Evolutionary conservation across 2,329 filamentous ascomycete genomes (phyloP).

Genomic region (Paraphaeosphaeria sporulosa): DNA sequence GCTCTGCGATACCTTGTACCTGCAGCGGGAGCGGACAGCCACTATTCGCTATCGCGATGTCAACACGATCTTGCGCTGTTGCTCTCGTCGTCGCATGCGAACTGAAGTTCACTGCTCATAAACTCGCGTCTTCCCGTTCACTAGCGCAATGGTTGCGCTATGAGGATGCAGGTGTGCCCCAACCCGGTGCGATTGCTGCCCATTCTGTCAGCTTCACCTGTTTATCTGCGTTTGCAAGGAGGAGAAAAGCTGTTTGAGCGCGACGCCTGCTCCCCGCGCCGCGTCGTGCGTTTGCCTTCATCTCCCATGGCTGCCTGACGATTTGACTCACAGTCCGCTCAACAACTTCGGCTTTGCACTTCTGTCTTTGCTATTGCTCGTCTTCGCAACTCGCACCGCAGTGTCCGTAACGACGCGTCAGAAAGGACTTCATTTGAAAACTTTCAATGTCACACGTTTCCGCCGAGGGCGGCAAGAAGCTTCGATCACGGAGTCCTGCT

Average conservation of each 20-base stretch:
- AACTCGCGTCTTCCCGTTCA: not conserved
- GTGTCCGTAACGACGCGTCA: not conserved
- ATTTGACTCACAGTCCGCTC: not conserved
- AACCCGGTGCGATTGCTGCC: not conserved
- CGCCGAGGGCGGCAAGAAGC: not conserved
- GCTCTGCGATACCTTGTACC: not conserved
- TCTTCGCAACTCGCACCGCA: not conserved
- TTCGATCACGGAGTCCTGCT: slow-evolving; percentile 1
- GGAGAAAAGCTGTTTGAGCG: not conserved
- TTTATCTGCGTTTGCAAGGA: not conserved
- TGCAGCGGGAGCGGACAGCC: not conserved
- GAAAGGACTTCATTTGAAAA: too few species aligned
- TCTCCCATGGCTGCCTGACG: not conserved
- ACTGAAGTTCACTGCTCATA: not conserved
- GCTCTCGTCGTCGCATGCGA: not conserved
- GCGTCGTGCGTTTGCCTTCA: not conserved
- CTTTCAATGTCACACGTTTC: not conserved
- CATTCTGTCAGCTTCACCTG: slow-evolving; percentile 3
- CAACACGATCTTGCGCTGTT: not conserved
- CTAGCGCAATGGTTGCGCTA: not conserved
- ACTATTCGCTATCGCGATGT: not conserved
- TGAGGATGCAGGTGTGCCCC: not conserved
- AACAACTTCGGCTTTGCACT: not conserved
- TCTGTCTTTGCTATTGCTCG: not conserved
- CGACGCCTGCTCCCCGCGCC: not conserved